Base-by-base conservation (phyloP, 2,329 filamentous ascomycete species). In the Colletotrichum euphorbiae region DNA sequence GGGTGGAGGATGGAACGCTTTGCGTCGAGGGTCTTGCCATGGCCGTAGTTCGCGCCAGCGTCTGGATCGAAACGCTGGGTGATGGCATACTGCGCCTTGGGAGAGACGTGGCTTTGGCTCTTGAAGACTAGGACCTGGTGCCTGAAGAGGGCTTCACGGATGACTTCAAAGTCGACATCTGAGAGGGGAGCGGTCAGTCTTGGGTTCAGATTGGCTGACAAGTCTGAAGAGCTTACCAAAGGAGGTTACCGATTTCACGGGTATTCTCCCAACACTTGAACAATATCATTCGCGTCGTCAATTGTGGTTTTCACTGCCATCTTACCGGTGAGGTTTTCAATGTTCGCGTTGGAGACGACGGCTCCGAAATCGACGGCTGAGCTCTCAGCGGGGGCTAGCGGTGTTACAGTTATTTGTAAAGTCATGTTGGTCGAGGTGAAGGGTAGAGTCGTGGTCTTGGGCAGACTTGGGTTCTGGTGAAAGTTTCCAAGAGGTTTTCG, bases 41-140 rank as follows among this genome's bases (percentile, higher is more conserved):
- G 92, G 15, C 92, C 92, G 77, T 94, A 94, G 13, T 84, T 85
- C 13, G 84, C 83, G 1, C 85, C 84, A 6, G 87, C 86, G 3
- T 82, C 74, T 0, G 91, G 91, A 73, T 94, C 92, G 78, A 94
- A 94, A 62, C 87, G 87, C 57, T 87, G 88, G 2, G 91, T 94
- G 45, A 94, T 83, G 71, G 91, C 87, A 74, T 90, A 94, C 75
- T 94, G 92, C 7, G 91, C 89, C 74, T 87, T 88, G 1, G 92
- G 89, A 0, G 90, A 87, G 24, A 90, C 81, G 46, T 86, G 82
- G 48, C 81, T 74, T 75, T 93, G 91, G 74, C 87, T 82, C 77
- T 91, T 93, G 80, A 94, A 86, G 31, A 94, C 84, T 11, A 94
- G 82, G 13, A 94, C 86, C 69, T 91, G 90, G 74, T 91, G 81